These are phyloP conservation scores for Leishmania gerbilli DNA, from an alignment of 208 protist genomes.

Conservation along the genomic window DNA sequence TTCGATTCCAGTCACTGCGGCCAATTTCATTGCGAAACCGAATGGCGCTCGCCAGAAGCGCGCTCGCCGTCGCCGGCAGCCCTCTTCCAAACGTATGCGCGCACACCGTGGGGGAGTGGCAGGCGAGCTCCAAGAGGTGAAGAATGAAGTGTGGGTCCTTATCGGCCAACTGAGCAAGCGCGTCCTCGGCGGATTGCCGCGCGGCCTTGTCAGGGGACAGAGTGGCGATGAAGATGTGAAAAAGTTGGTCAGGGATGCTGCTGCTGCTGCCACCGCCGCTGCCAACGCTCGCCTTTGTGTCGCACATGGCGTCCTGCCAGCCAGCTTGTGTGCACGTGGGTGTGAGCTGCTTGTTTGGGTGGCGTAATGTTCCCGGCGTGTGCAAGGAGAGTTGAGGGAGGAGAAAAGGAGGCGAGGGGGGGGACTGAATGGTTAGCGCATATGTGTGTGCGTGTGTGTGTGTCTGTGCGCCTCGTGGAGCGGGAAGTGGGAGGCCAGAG, in stretches of 20 bases:
- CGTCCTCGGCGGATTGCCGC: constrained; percentile 68
- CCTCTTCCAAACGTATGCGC: constrained; percentile 15
- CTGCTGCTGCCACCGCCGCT: constrained; percentile 14
- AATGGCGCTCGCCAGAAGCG: constrained; percentile 65
- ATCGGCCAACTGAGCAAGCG: constrained; percentile 48
- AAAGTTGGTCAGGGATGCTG: constrained; percentile 46
- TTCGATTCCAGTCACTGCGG: constrained; percentile 76
- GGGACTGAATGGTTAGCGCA: background rate
- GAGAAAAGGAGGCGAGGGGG: background rate
- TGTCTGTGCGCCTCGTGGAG: background rate
- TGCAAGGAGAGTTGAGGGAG: background rate
- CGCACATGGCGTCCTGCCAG: constrained; percentile 1
- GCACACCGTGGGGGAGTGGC: constrained; percentile 31
- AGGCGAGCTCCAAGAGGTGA: constrained; percentile 63
- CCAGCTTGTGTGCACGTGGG: background rate
- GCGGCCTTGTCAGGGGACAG: constrained; percentile 64
- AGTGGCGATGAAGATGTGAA: constrained; percentile 67
- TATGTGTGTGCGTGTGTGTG: background rate
- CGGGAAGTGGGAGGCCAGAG: background rate
- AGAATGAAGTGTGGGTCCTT: constrained; percentile 55
- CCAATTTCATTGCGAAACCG: constrained; percentile 77
- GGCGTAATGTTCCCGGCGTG: background rate
- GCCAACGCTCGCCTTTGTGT: background rate
- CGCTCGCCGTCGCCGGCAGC: constrained; percentile 10
- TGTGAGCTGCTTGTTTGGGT: background rate